Percentiles rank a stretch among this genome's conserved stretches.
Evolutionary conservation across 495 filamentous ascomycete genomes (phyloP).

Genomic region (Xylaria telfairii): DNA sequence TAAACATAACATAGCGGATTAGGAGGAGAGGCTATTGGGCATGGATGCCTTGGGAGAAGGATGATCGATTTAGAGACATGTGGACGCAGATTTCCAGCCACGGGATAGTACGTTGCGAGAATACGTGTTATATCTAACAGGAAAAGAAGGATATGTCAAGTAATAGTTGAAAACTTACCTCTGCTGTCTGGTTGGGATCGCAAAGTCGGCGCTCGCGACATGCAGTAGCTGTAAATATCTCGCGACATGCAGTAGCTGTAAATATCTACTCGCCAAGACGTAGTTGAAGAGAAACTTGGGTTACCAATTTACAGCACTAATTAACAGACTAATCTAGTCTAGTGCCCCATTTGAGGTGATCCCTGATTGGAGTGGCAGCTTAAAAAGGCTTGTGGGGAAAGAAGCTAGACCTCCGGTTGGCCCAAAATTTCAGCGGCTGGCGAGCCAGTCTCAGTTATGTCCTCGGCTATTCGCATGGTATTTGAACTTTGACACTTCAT

Average conservation of each 20-base stretch:
- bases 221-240: neutral
- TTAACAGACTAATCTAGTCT: neutral
- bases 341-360: neutral
- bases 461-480: neutral
- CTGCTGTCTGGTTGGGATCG: neutral
- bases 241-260: no score
- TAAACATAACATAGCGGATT: neutral
- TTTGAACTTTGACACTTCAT: neutral
- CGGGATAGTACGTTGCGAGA: neutral
- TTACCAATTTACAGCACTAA: neutral
- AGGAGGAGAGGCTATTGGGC: neutral
- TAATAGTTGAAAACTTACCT: neutral
- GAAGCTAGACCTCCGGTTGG: neutral
- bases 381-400: constrained; percentile 4
- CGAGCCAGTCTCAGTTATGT: neutral
- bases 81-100: neutral
- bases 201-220: neutral
- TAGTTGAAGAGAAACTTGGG: constrained; percentile 9
- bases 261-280: constrained; percentile 7
- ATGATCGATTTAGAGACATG: neutral
- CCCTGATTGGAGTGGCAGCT: neutral
- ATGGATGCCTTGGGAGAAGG: neutral
- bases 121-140: no score
- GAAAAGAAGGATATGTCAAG: no score
- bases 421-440: neutral